A percentile compares a stretch with the other conserved stretches of the same genome.
Evolutionary conservation across 345 rosid genomes (phyloP).

Genomic region (sweet orange (Citrus sinensis)): DNA sequence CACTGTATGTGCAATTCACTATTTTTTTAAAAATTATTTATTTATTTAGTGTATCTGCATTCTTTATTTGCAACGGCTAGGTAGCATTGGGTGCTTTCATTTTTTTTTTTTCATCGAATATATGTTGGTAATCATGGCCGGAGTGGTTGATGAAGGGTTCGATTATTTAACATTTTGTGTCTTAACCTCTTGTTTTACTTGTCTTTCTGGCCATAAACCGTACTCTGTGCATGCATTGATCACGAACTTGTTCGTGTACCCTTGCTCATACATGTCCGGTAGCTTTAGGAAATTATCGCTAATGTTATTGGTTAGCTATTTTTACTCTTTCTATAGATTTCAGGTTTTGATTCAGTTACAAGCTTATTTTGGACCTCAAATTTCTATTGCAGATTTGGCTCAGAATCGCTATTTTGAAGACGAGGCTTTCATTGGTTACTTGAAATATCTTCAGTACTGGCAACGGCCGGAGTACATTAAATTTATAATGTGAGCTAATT

Average conservation of each 20-base stretch:
- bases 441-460: slow-evolving; percentile 97
- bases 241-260: no score
- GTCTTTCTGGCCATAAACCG: not conserved
- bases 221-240: not conserved
- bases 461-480: slow-evolving; percentile 88
- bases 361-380: not conserved
- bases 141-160: not conserved
- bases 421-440: slow-evolving; percentile 92
- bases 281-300: not conserved
- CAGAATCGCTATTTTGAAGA: slow-evolving; percentile 98
- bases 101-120: not conserved
- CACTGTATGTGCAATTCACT: slow-evolving; percentile 51
- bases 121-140: not conserved
- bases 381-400: slow-evolving; percentile 49
- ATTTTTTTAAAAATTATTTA: not conserved
- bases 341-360: not conserved
- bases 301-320: not conserved
- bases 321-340: not conserved
- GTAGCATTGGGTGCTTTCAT: not conserved
- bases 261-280: not conserved
- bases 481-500: slow-evolving; percentile 74
- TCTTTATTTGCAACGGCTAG: not conserved
- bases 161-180: not conserved
- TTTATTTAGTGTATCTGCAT: not conserved
- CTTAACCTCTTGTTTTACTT: not conserved